Percentiles rank a stretch among this genome's conserved stretches.
phyloP scores from a whole-genome alignment of 495 filamentous ascomycete genomes.

The Penicillium silybi region DNA sequence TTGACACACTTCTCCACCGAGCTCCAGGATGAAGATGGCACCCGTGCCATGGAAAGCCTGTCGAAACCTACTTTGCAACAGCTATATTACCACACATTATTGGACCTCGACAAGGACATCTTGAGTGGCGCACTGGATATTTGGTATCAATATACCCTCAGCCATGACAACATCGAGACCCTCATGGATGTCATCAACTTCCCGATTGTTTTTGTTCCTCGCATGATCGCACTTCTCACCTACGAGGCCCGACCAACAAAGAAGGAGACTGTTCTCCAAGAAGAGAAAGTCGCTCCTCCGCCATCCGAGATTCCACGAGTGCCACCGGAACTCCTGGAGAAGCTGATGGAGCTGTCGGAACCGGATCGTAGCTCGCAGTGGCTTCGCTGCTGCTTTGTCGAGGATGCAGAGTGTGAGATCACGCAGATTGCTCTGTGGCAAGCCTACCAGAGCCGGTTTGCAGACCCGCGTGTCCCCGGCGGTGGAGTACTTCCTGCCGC shows the following conservation, averaged over 20 bases:
- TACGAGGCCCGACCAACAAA: conserved; percentile 53
- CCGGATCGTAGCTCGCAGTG: conserved; percentile 86
- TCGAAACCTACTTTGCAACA: conserved; percentile 59
- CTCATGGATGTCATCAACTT: conserved; percentile 59
- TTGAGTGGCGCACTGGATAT: conserved; percentile 86
- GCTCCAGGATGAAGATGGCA: conserved; percentile 61
- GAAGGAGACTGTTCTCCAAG: conserved; percentile 39
- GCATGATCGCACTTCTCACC: conserved; percentile 71
- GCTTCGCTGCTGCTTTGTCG: conserved; percentile 66
- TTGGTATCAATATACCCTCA: conserved; percentile 89
- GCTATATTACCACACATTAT: conserved; percentile 73
- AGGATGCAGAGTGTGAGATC: conserved; percentile 78
- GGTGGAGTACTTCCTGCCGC: conserved; percentile 74
- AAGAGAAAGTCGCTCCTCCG: conserved; percentile 45
- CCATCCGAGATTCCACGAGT: conserved; percentile 67
- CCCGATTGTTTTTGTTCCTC: conserved; percentile 61
- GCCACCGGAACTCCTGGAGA: conserved; percentile 71
- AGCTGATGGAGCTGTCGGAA: conserved; percentile 70
- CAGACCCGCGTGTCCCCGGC: conserved; percentile 41
- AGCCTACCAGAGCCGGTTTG: conserved; percentile 86
- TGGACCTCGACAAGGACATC: conserved; percentile 84
- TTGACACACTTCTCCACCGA: conserved; percentile 86
- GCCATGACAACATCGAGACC: conserved; percentile 76
- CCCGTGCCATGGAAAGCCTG: conserved; percentile 67
- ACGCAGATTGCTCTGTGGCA: conserved; percentile 97